phyloP scores from a whole-genome alignment of 1,284 basidiomycete species.

The Phenoliferia sp. region DNA sequence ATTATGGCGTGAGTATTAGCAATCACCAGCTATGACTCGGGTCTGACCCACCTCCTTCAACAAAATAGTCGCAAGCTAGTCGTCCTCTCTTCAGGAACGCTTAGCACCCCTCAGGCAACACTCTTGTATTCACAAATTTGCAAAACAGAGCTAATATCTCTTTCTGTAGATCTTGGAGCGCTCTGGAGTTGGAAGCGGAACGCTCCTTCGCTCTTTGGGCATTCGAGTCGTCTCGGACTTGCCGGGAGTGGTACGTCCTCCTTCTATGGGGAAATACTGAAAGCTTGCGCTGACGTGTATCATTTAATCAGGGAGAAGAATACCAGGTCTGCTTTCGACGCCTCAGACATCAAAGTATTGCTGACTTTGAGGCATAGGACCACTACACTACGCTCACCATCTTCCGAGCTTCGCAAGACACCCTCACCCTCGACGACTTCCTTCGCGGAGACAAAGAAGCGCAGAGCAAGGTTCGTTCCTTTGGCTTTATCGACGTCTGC shows the following conservation, averaged over 20 bases:
- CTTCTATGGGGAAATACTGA: too few species aligned
- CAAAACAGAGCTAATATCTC: constrained; percentile 16
- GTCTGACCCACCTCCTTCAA: background rate
- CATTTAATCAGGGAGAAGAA: constrained; percentile 52
- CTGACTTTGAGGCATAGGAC: constrained; percentile 47
- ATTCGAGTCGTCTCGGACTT: constrained; percentile 58
- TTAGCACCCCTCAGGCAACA: constrained; percentile 46
- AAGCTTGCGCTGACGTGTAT: background rate
- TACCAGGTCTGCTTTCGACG: constrained; percentile 41
- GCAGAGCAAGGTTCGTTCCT: background rate
- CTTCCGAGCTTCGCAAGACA: constrained; percentile 61
- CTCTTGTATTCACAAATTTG: background rate
- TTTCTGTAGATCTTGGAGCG: constrained; percentile 55
- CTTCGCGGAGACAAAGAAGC: constrained; percentile 7
- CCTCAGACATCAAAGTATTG: background rate
- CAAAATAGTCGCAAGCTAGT: constrained; percentile 15
- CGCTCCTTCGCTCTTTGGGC: constrained; percentile 47
- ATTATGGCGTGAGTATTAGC: constrained; percentile 9
- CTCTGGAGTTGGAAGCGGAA: constrained; percentile 51
- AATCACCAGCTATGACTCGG: background rate
- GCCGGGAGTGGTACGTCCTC: constrained; percentile 61
- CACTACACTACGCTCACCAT: constrained; percentile 65
- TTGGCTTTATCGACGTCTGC: background rate
- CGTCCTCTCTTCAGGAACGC: constrained; percentile 9
- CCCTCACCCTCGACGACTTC: constrained; percentile 42